Percentiles rank a stretch among this genome's conserved stretches.
phyloP scores from a whole-genome alignment of 257 asterid species.

The Hygrophila difformis region DNA sequence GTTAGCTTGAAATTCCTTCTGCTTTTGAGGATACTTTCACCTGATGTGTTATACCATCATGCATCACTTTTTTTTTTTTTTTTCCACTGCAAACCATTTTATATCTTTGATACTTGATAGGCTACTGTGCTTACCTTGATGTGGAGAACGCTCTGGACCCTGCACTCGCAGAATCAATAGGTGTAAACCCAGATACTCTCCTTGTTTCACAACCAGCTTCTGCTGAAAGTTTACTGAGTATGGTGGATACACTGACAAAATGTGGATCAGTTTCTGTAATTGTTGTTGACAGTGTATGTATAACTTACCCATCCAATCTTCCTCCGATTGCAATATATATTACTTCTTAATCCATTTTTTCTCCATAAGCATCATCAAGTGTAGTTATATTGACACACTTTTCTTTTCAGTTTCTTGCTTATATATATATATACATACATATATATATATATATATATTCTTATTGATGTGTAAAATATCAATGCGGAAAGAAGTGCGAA shows the following conservation, averaged over 20 bases:
- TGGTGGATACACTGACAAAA: conserved; percentile 87
- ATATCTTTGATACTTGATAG: conserved; percentile 40
- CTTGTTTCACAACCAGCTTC: conserved; percentile 95
- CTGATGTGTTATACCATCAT: neutral
- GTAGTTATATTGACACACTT: no score
- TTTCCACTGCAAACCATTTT: conserved; percentile 14
- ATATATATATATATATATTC: no score
- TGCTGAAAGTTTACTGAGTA: conserved; percentile 86
- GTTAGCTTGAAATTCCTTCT: conserved; percentile 2
- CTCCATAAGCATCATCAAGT: no score
- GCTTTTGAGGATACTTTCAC: conserved; percentile 3
- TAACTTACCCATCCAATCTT: conserved; percentile 9
- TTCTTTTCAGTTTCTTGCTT: no score
- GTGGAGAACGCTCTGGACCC: conserved; percentile 93
- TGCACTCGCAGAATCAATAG: conserved; percentile 75
- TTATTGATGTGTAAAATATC: no score
- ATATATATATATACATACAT: no score
- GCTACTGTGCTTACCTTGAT: conserved; percentile 94
- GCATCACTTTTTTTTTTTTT: neutral
- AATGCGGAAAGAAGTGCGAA: no score
- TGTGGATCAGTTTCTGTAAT: conserved; percentile 80
- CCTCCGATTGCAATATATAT: neutral
- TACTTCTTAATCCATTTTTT: no score
- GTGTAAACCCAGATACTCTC: conserved; percentile 68
- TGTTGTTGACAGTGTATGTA: conserved; percentile 92